Conservation (phyloP, 495 filamentous ascomycete species). For the Talaromyces borbonicus region DNA sequence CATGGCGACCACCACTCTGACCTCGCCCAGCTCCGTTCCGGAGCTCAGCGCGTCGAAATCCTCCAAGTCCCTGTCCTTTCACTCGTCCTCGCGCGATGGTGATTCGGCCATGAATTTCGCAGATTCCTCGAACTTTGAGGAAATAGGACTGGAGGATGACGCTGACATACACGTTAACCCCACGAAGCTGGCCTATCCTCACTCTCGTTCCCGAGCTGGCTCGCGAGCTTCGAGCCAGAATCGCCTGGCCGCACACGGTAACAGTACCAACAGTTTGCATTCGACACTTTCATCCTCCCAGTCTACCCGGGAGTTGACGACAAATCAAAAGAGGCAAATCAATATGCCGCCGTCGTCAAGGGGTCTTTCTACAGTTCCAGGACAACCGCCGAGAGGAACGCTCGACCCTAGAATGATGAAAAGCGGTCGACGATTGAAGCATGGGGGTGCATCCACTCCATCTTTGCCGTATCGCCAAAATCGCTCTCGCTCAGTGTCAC, state of each 20-base stretch:
- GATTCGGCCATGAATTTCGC: constrained; percentile 55
- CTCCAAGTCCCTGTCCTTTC: constrained; percentile 83
- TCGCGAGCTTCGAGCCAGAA: constrained; percentile 5
- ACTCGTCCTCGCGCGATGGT: constrained; percentile 59
- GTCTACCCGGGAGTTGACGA: constrained; percentile 19
- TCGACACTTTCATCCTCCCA: background rate
- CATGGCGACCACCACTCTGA: constrained; percentile 16
- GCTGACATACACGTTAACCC: constrained; percentile 12
- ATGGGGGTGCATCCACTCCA: background rate
- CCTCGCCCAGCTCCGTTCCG: constrained; percentile 68
- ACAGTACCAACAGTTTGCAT: background rate
- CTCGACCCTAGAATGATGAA: constrained; percentile 7
- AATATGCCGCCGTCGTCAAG: constrained; percentile 21
- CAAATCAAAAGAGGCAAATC: constrained; percentile 39
- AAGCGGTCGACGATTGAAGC: constrained; percentile 1
- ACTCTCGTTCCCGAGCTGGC: constrained; percentile 8
- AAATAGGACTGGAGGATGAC: constrained; percentile 80
- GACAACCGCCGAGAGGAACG: background rate
- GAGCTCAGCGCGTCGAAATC: constrained; percentile 78
- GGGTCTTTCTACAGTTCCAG: constrained; percentile 11
- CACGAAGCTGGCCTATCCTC: background rate
- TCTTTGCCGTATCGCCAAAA: background rate
- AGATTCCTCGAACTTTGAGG: constrained; percentile 79
- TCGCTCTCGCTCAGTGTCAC: constrained; percentile 13
- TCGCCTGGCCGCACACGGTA: background rate